These are phyloP conservation scores for Yarrowia divulgata DNA, from an alignment of 805 yeast species.

Conservation along the genomic window DNA sequence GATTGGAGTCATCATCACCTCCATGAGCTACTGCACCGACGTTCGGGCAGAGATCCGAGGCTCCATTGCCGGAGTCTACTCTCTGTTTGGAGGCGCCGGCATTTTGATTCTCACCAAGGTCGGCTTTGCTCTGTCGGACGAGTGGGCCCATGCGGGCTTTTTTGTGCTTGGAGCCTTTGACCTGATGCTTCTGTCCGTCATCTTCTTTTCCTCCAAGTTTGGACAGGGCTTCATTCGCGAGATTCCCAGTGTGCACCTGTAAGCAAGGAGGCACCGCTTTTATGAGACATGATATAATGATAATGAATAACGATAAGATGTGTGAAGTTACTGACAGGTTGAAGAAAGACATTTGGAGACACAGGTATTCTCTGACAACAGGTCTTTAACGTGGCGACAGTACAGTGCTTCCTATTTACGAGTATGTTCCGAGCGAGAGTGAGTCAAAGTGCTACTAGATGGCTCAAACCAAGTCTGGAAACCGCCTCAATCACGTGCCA, in stretches of 20 bases:
- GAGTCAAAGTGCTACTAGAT: too few species aligned
- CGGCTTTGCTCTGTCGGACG: slow-evolving; percentile 69
- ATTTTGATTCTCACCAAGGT: slow-evolving; percentile 64
- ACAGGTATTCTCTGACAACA: too few species aligned
- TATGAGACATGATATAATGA: slow-evolving; percentile 32
- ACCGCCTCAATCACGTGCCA: too few species aligned
- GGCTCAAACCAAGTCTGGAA: too few species aligned
- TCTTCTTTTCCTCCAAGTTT: slow-evolving; percentile 28
- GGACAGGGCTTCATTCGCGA: slow-evolving; percentile 30
- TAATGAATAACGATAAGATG: slow-evolving; percentile 24
- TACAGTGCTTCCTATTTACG: too few species aligned
- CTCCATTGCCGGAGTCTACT: slow-evolving; percentile 71
- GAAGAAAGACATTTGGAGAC: too few species aligned
- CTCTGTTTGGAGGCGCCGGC: slow-evolving; percentile 74
- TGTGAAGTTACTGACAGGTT: too few species aligned
- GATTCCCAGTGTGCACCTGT: slow-evolving; percentile 29
- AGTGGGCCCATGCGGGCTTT: slow-evolving; percentile 66
- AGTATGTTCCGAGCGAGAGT: too few species aligned
- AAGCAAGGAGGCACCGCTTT: background rate
- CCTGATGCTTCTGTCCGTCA: slow-evolving; percentile 40
- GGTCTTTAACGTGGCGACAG: too few species aligned
- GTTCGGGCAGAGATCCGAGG: slow-evolving; percentile 60
- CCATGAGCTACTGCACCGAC: slow-evolving; percentile 67
- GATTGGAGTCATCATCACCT: slow-evolving; percentile 66
- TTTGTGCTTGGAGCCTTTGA: slow-evolving; percentile 58